Evolutionary conservation across 805 yeast genomes (phyloP), one percentile per base, ranked within the genome.

Genomic region (Nakazawaea wickerhamii): DNA sequence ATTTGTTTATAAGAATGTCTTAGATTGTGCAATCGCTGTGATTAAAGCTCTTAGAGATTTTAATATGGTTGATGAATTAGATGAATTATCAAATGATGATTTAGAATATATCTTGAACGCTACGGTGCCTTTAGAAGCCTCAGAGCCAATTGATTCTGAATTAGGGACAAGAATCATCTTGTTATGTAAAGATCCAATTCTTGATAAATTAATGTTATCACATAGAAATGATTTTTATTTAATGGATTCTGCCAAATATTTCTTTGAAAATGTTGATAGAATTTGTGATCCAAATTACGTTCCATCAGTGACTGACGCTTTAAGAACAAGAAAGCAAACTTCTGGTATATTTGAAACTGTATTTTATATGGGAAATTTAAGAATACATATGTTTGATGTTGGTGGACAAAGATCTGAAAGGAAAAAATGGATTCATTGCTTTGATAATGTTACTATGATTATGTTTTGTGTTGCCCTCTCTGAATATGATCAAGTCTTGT

Each of bases 391-490:
- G 52, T 79, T 69, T 55, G 97, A 90, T 60, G 96, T 90, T 37
- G 97, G 97, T 49, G 97, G 97, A 1, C 99, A 93, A 63, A 71
- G 99, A 54, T 80, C 95, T 3, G 99, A 93, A 66, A 79, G 99
- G 41, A 86, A 85, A 56, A 91, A 93, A 62, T 93, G 99, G 45
- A 89, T 93, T 48, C 95, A 93, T 63, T 87, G 96, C 57, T 93
- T 93, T 55, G 96, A 89, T 60, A 88, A 89, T 53, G 96, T 90
- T 26, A 84, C 96, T 0, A 70, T 85, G 36, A 83, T 90, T 39
- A 86, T 90, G 46, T 90, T 89, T 58, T 89, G 96, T 61, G 96
- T 89, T 18, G 89, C 97, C 0, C 63, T 90, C 41, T 81, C 91
- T 2, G 97, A 90, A 58, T 90, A 90, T 57, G 96, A 90, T 59